phyloP scores from a whole-genome alignment of 345 rosid genomes.

The Arabidopsis suecica region DNA sequence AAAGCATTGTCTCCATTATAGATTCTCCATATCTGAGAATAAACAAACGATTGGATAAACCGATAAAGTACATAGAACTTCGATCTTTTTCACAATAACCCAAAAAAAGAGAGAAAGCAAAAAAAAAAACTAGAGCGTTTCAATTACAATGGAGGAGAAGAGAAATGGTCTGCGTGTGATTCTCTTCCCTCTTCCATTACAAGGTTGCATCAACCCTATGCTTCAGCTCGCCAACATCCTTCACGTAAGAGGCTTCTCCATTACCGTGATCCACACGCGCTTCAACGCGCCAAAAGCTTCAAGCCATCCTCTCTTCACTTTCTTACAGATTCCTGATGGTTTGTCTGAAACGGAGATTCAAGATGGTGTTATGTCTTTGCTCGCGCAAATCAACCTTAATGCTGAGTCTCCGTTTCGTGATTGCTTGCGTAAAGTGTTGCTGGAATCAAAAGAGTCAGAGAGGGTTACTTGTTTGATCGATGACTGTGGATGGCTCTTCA shows the following conservation, averaged over 20 bases:
- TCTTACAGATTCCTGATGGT: slow-evolving; percentile 37
- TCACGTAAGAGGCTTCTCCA: slow-evolving; percentile 47
- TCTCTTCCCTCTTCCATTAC: slow-evolving; percentile 65
- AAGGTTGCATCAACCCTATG: slow-evolving; percentile 72
- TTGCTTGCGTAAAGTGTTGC: slow-evolving; percentile 36
- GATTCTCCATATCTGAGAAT: slow-evolving; percentile 40
- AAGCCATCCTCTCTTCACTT: slow-evolving; percentile 35
- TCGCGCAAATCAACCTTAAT: slow-evolving; percentile 33
- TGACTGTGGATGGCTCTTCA: slow-evolving; percentile 46
- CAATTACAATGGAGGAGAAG: slow-evolving; percentile 39
- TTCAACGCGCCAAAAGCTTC: slow-evolving; percentile 44
- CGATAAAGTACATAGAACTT: slow-evolving; percentile 23
- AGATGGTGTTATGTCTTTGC: slow-evolving; percentile 40
- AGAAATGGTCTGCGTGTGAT: slow-evolving; percentile 44
- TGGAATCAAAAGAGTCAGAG: slow-evolving; percentile 26
- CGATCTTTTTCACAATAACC: slow-evolving; percentile 11
- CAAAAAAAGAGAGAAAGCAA: neutral
- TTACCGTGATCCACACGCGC: slow-evolving; percentile 60
- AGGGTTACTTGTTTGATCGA: slow-evolving; percentile 39
- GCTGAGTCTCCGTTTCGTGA: slow-evolving; percentile 30
- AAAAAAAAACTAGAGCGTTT: neutral
- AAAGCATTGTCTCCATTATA: slow-evolving; percentile 33
- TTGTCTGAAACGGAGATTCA: slow-evolving; percentile 40
- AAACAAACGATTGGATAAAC: slow-evolving; percentile 20
- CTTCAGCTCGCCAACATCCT: slow-evolving; percentile 71